Base-by-base conservation (phyloP, 2,329 filamentous ascomycete species). In the Botryotinia narcissicola region DNA sequence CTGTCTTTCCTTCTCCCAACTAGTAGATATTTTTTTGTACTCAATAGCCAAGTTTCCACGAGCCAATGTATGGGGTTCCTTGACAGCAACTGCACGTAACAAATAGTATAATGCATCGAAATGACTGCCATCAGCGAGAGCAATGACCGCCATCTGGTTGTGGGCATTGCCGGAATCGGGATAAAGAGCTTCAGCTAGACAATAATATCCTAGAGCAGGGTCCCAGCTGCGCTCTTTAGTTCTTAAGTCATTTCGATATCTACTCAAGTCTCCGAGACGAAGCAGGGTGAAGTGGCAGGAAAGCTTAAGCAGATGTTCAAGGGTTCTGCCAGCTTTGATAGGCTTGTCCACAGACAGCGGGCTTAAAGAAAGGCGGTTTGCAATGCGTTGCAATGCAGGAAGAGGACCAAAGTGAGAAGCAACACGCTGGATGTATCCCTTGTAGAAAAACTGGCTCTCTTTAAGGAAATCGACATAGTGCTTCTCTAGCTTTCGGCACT, bases 71-170 rank as follows among this genome's bases (percentile, higher is more conserved):
- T 96, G 91, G 7, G 94, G 93, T 59, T 91, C 86, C 70, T 90
- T 86, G 46, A 93, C 91, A 14, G 91, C 90, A 77, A 96, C 87
- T 25, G 95, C 91, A 75, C 95, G 91, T 80, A 97, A 96, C 59
- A 98, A 89, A 81, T 97, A 91, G 82, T 98, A 98, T 44, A 97
- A 91, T 16, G 94, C 91, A 75, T 94, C 90, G 69, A 98, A 87
- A 80, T 97, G 92, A 77, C 95, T 92, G 73, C 88, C 88, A 78
- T 95, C 90, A 71, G 92, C 91, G 66, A 93, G 87, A 74, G 92
- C 91, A 74, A 98, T 91, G 51, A 98, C 93, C 51, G 93, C 95
- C 81, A 96, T 90, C 82, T 98, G 96, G 79, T 99, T 95, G 80
- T 97, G 92, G 25, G 94, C 92, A 75, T 91, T 89, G 44, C 95